A percentile compares a stretch with the other conserved stretches of the same genome.
phyloP scores from a whole-genome alignment of 169 alveolate genomes.

The Eimeria necatrix region DNA sequence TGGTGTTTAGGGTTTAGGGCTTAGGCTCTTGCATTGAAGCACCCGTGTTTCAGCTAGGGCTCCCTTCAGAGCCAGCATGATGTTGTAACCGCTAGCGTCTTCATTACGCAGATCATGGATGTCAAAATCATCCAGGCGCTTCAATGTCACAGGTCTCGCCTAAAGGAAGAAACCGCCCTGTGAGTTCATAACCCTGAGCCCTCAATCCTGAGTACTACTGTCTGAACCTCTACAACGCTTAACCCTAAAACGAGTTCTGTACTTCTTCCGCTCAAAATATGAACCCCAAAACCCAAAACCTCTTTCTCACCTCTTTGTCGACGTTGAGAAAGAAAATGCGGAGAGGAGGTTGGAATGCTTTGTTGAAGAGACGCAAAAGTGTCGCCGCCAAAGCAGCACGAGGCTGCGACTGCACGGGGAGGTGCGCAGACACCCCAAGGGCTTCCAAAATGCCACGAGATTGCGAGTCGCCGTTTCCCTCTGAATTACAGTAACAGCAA shows the following conservation, averaged over 20 bases:
- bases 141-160: slow-evolving; percentile 59
- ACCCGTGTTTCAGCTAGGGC: slow-evolving; percentile 66
- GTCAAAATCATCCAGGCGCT: slow-evolving; percentile 54
- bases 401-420: background rate
- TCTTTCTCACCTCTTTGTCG: slow-evolving; percentile 27
- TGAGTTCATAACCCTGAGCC: background rate
- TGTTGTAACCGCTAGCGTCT: slow-evolving; percentile 38
- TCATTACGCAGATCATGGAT: slow-evolving; percentile 57
- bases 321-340: slow-evolving; percentile 61
- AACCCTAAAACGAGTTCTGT: background rate
- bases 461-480: slow-evolving; percentile 10
- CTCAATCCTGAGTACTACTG: background rate
- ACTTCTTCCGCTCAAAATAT: background rate
- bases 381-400: slow-evolving; percentile 54
- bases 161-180: background rate
- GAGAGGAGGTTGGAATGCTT: slow-evolving; percentile 43
- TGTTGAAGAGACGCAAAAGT: slow-evolving; percentile 44
- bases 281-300: background rate
- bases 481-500: background rate
- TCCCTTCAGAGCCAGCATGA: slow-evolving; percentile 64
- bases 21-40: background rate
- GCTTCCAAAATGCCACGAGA: slow-evolving; percentile 26
- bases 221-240: background rate
- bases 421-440: slow-evolving; percentile 5
- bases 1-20: slow-evolving; percentile 27